Evolutionary conservation across 768 basidiomycete species (phyloP).

Genomic region (Mycena belliarum): DNA sequence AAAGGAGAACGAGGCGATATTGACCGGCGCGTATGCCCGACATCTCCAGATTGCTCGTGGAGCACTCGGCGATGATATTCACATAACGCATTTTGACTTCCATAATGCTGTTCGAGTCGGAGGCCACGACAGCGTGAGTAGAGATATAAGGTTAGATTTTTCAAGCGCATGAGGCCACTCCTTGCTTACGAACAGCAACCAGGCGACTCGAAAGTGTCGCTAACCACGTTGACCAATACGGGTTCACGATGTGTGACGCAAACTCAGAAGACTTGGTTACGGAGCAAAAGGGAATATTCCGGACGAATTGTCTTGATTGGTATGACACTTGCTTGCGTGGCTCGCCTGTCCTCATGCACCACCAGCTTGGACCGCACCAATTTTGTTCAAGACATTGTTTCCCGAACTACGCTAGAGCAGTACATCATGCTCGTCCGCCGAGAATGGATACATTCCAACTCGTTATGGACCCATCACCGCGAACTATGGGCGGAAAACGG

Average conservation of each 20-base stretch:
- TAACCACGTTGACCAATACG: conserved; percentile 74
- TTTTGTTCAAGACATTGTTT: conserved; percentile 94
- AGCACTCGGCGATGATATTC: conserved; percentile 65
- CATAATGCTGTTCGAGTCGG: conserved; percentile 77
- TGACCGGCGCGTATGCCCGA: conserved; percentile 80
- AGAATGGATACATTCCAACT: conserved; percentile 68
- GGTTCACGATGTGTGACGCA: conserved; percentile 81
- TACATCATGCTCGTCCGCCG: conserved; percentile 79
- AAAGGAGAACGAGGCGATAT: conserved; percentile 87
- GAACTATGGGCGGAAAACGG: conserved; percentile 98
- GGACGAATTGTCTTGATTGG: conserved; percentile 97
- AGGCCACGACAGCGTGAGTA: conserved; percentile 85
- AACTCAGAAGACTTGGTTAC: conserved; percentile 70
- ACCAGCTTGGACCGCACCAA: conserved; percentile 93
- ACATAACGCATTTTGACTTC: conserved; percentile 92
- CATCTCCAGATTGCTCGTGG: conserved; percentile 71
- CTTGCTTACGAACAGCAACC: conserved; percentile 2
- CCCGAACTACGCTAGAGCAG: conserved; percentile 75
- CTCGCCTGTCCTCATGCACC: background rate
- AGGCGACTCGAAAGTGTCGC: conserved; percentile 63
- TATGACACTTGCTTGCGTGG: conserved; percentile 31
- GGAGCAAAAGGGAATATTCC: conserved; percentile 89
- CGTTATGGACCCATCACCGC: conserved; percentile 85
- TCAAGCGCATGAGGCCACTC: background rate
- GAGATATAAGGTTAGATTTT: conserved; percentile 60